These are phyloP conservation scores for Pichia terricola DNA, from an alignment of 1,139 yeast genomes.

Conservation along the genomic window DNA sequence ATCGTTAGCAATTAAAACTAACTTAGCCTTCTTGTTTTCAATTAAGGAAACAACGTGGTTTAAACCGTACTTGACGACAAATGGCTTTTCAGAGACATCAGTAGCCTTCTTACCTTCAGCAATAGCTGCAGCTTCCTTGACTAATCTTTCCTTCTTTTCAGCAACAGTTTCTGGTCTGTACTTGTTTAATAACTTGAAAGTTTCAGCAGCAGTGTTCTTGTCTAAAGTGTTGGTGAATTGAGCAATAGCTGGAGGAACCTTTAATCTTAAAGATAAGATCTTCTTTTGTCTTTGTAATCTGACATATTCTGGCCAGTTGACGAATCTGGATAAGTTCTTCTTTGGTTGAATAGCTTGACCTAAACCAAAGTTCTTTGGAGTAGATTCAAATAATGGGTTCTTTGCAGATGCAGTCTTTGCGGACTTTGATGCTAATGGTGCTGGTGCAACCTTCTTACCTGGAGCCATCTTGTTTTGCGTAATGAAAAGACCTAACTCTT, in stretches of 20 bases:
- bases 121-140: slow-evolving; percentile 97
- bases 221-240: slow-evolving; percentile 93
- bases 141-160: slow-evolving; percentile 97
- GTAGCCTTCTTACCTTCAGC: slow-evolving; percentile 96
- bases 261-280: slow-evolving; percentile 86
- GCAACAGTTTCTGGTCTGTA: slow-evolving; percentile 96
- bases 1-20: slow-evolving; percentile 94
- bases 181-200: slow-evolving; percentile 94
- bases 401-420: slow-evolving; percentile 22
- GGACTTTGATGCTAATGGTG: slow-evolving; percentile 46
- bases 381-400: slow-evolving; percentile 69
- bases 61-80: slow-evolving; percentile 92
- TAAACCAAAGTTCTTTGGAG: slow-evolving; percentile 92
- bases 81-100: slow-evolving; percentile 94
- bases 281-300: slow-evolving; percentile 97
- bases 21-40: slow-evolving; percentile 97
- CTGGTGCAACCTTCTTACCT: slow-evolving; percentile 78
- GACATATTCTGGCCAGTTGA: slow-evolving; percentile 97
- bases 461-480: background rate
- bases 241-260: slow-evolving; percentile 97
- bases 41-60: slow-evolving; percentile 95
- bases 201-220: slow-evolving; percentile 96
- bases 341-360: slow-evolving; percentile 94
- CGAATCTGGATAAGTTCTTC: slow-evolving; percentile 92
- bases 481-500: no score